Percentiles rank a stretch among this genome's conserved stretches.
These are phyloP conservation scores for Daedalea quercina DNA, from an alignment of 768 basidiomycete species.

Conservation along the genomic window DNA sequence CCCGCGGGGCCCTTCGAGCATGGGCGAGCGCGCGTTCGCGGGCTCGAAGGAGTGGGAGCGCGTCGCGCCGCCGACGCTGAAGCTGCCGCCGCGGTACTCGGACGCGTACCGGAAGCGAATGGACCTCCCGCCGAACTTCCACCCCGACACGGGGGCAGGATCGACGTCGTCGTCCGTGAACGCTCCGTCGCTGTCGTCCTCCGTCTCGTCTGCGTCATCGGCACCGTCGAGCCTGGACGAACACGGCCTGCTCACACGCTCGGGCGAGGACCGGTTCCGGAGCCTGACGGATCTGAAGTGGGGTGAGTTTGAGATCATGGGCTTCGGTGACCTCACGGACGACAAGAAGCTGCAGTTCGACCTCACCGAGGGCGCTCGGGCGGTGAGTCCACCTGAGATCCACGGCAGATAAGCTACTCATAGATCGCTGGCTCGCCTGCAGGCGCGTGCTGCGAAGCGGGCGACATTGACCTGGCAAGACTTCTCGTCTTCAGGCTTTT, in stretches of 20 bases:
- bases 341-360: slow-evolving; percentile 86
- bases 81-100: slow-evolving; percentile 60
- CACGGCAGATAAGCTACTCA: neutral
- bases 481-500: slow-evolving; percentile 80
- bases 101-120: slow-evolving; percentile 74
- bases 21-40: slow-evolving; percentile 40
- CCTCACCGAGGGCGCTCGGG: slow-evolving; percentile 80
- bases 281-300: slow-evolving; percentile 83
- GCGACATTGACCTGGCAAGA: slow-evolving; percentile 87
- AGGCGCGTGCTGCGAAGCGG: slow-evolving; percentile 70
- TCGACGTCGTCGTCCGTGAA: slow-evolving; percentile 27
- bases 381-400: slow-evolving; percentile 34
- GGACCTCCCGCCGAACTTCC: slow-evolving; percentile 54
- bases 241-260: slow-evolving; percentile 22
- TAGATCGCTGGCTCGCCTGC: neutral
- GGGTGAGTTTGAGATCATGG: slow-evolving; percentile 85
- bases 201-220: slow-evolving; percentile 33
- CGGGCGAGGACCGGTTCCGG: slow-evolving; percentile 64
- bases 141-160: slow-evolving; percentile 36
- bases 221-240: slow-evolving; percentile 23
- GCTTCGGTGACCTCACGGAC: slow-evolving; percentile 54
- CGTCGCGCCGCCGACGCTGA: slow-evolving; percentile 56
- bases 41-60: slow-evolving; percentile 73
- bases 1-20: slow-evolving; percentile 23
- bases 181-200: slow-evolving; percentile 28